Percentiles rank a stretch among this genome's conserved stretches.
Conservation (phyloP, 2,329 filamentous ascomycete genomes). For the Corynespora cassiicola region DNA sequence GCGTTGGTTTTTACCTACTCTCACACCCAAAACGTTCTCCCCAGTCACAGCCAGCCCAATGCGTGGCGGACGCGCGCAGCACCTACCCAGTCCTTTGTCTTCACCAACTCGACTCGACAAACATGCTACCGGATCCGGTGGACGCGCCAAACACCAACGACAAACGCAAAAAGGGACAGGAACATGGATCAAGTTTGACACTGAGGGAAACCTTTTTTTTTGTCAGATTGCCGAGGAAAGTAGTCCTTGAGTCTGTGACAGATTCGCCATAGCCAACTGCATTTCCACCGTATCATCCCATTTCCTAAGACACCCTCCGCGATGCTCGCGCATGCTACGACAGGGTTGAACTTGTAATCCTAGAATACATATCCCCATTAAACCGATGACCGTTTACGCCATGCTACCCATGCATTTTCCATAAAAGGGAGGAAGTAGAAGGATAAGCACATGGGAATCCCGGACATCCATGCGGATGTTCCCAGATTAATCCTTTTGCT, state of each 20-base stretch:
- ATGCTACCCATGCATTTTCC: conserved; percentile 18
- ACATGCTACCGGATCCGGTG: conserved; percentile 17
- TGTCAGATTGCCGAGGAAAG: conserved; percentile 4
- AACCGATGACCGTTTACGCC: conserved; percentile 23
- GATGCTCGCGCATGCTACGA: neutral
- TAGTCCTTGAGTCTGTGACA: too few species aligned
- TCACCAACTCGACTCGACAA: conserved; percentile 19
- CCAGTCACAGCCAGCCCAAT: conserved; percentile 4
- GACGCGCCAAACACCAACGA: conserved; percentile 6
- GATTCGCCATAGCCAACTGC: too few species aligned
- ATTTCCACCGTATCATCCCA: too few species aligned
- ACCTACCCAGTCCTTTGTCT: conserved; percentile 14
- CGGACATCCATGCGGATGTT: neutral
- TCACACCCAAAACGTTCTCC: conserved; percentile 15
- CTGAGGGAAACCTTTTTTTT: neutral
- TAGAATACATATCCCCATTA: conserved; percentile 16
- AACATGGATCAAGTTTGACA: conserved; percentile 2
- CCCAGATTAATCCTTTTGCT: conserved; percentile 2
- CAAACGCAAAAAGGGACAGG: conserved; percentile 3
- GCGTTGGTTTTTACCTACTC: conserved; percentile 19
- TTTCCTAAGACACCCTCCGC: too few species aligned
- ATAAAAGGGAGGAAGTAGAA: conserved; percentile 5
- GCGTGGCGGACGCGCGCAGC: conserved; percentile 28
- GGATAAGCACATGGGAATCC: conserved; percentile 1
- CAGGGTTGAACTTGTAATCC: neutral